Evolutionary conservation across 2,329 filamentous ascomycete genomes (phyloP), one percentile per base, ranked within the genome.

Genomic region (Neofusicoccum laricinum): DNA sequence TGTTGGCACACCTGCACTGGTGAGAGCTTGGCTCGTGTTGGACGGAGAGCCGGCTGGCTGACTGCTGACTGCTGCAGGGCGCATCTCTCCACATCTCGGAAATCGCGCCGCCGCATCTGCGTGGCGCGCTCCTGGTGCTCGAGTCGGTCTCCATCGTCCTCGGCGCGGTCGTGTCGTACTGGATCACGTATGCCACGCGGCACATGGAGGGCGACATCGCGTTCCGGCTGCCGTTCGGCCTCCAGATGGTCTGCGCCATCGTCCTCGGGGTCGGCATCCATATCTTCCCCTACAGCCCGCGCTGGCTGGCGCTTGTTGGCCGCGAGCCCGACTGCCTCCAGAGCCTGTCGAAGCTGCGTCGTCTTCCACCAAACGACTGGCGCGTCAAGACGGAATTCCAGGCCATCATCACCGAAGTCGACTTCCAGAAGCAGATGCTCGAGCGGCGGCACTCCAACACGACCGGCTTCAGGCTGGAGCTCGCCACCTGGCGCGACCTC

Each of bases 81-180:
- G 77, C 77, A 65, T 77, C 78, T 63, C 68, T 93, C 79, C 94
- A 93, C 85, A 93, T 93, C 89, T 91, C 88, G 50, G 90, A 92
- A 79, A 91, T 92, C 76, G 73, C 78, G 0, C 77, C 77, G 1
- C 77, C 86, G 74, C 91, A 90, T 78, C 87, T 93, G 68, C 86
- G 90, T 73, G 90, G 90, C 72, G 86, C 89, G 36, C 57, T 67
- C 3, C 70, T 79, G 10, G 77, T 79, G 10, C 69, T 79, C 17
- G 77, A 79, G 65, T 77, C 79, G 50, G 73, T 78, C 53, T 77
- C 75, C 19, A 79, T 79, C 50, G 78, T 79, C 2, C 69, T 75
- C 0, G 78, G 78, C 1, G 79, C 78, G 34, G 76, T 79, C 17
- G 73, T 79, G 48, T 76, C 78, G 1, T 79, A 73, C 68, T 79